These are phyloP conservation scores for Ceratocystis eucalypticola DNA, from an alignment of 2,329 filamentous ascomycete genomes.

Conservation along the genomic window DNA sequence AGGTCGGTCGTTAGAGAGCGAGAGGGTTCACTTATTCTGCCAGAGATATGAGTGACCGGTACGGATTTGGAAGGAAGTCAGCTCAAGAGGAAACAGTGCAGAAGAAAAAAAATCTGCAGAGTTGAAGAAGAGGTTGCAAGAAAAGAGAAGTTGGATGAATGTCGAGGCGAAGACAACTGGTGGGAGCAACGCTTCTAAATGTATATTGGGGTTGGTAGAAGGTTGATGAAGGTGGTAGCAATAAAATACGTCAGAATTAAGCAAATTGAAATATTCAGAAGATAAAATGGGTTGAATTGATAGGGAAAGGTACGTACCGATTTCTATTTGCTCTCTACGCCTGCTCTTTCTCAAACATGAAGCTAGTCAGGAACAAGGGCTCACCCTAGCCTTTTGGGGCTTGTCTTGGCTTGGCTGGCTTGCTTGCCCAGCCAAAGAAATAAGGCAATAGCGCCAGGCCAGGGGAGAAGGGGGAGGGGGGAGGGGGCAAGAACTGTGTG, in stretches of 20 bases:
- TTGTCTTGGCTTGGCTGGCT: not conserved
- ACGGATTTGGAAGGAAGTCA: not conserved
- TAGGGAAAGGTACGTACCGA: not conserved
- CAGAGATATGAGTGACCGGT: constrained; percentile 16
- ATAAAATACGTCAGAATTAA: not conserved
- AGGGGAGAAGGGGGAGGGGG: not conserved
- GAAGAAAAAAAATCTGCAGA: not conserved
- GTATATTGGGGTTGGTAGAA: not conserved
- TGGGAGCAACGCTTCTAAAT: not conserved
- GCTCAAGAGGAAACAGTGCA: not conserved
- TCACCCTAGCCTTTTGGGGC: not conserved
- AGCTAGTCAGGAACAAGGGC: constrained; percentile 2
- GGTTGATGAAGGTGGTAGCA: not conserved
- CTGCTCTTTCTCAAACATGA: not conserved
- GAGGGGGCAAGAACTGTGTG: not conserved
- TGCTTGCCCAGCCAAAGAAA: not conserved
- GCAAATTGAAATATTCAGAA: not conserved
- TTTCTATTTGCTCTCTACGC: not conserved
- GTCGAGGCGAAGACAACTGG: not conserved
- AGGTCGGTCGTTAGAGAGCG: not conserved
- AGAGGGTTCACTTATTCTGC: constrained; percentile 12
- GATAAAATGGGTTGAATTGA: not conserved
- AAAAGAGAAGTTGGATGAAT: not conserved
- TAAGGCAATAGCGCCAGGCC: not conserved
- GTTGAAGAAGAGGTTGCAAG: not conserved